Evolutionary conservation across 441 rosid genomes (phyloP).

Genomic region (Adansonia grandidieri): DNA sequence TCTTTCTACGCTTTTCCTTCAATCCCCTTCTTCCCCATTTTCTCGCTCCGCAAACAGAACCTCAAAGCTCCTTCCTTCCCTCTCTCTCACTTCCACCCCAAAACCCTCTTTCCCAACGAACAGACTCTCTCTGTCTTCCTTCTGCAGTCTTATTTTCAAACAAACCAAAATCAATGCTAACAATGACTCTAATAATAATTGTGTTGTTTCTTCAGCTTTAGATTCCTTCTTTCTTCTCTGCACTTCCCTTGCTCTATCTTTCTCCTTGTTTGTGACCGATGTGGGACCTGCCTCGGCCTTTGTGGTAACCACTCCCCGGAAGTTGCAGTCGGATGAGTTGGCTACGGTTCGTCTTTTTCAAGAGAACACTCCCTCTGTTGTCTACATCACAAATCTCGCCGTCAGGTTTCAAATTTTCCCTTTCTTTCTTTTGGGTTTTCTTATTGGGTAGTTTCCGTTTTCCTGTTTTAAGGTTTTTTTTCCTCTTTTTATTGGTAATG

Average conservation of each 20-base stretch:
- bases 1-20: slow-evolving; percentile 48
- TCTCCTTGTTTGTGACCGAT: slow-evolving; percentile 57
- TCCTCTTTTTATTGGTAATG: neutral
- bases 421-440: neutral
- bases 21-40: slow-evolving; percentile 41
- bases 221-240: slow-evolving; percentile 69
- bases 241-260: slow-evolving; percentile 71
- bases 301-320: slow-evolving; percentile 70
- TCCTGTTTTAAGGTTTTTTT: neutral
- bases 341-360: slow-evolving; percentile 91
- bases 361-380: slow-evolving; percentile 97
- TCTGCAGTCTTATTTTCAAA: slow-evolving; percentile 8
- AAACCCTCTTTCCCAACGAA: slow-evolving; percentile 31
- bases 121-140: slow-evolving; percentile 23
- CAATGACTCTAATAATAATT: neutral
- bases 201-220: slow-evolving; percentile 34
- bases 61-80: slow-evolving; percentile 18
- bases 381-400: slow-evolving; percentile 92
- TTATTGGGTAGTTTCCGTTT: neutral
- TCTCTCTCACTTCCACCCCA: slow-evolving; percentile 29
- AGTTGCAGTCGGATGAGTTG: slow-evolving; percentile 84
- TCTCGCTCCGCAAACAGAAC: slow-evolving; percentile 51
- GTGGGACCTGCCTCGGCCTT: slow-evolving; percentile 73
- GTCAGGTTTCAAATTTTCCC: slow-evolving; percentile 47
- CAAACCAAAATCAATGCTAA: neutral